Evolutionary conservation across 441 rosid species (phyloP).

Genomic region (Bruguiera hainesii): DNA sequence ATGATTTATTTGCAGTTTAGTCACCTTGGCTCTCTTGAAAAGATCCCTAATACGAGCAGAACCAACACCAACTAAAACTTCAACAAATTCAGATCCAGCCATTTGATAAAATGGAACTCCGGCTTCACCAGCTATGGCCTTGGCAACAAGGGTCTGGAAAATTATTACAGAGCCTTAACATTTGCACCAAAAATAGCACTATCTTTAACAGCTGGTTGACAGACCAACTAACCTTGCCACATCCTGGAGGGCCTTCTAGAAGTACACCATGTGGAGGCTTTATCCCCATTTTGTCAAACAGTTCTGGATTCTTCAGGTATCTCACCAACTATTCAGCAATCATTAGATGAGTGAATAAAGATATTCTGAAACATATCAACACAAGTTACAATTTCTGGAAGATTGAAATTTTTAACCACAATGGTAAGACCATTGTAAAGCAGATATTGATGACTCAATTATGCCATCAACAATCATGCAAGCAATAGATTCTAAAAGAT

Average conservation of each 20-base stretch:
- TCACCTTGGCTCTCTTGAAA: conserved; percentile 95
- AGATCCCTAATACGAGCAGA: conserved; percentile 97
- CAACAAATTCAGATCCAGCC: conserved; percentile 98
- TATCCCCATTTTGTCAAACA: conserved; percentile 89
- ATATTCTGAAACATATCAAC: conserved; percentile 1
- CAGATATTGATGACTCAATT: conserved; percentile 2
- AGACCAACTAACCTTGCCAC: conserved; percentile 76
- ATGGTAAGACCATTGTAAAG: not conserved
- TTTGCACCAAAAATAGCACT: conserved; percentile 8
- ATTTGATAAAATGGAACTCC: conserved; percentile 97
- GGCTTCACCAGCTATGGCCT: conserved; percentile 98
- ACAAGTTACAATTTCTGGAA: not conserved
- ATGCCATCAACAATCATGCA: conserved; percentile 2
- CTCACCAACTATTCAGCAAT: conserved; percentile 65
- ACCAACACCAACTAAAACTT: conserved; percentile 96
- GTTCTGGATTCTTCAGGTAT: conserved; percentile 92
- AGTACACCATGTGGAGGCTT: conserved; percentile 99
- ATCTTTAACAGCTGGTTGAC: conserved; percentile 10
- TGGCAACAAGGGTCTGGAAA: conserved; percentile 85
- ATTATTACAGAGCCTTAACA: conserved; percentile 16
- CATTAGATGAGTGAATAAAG: conserved; percentile 8
- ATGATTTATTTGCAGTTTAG: not conserved
- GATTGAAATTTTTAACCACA: too few relatives aligned
- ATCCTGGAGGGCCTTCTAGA: conserved; percentile 95
- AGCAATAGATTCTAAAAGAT: conserved; percentile 12